Conservation (phyloP, 768 basidiomycete species). For the Phlebiopsis gigantea region DNA sequence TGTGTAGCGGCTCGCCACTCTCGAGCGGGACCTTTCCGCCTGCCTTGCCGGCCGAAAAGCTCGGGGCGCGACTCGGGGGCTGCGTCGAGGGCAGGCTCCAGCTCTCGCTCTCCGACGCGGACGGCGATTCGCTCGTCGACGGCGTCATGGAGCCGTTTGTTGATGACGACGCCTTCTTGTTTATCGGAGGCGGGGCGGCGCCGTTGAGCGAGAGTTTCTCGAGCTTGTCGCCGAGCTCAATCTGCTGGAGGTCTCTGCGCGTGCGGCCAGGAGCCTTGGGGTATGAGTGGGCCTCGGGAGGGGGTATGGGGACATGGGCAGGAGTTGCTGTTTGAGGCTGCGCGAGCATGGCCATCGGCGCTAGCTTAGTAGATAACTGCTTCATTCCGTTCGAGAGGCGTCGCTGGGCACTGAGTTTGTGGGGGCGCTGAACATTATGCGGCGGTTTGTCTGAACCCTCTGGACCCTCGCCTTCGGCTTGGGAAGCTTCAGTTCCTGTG, state of each 20-base stretch:
- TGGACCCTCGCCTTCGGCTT: conserved; percentile 49
- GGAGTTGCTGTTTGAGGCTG: conserved; percentile 17
- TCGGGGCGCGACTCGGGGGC: conserved; percentile 49
- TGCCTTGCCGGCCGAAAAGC: conserved; percentile 33
- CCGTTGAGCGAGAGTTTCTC: conserved; percentile 14
- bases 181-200: conserved; percentile 15
- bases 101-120: conserved; percentile 52
- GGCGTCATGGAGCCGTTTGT: conserved; percentile 37
- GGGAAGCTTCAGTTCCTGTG: conserved; percentile 45
- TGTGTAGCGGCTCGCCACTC: conserved; percentile 9
- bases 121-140: conserved; percentile 40
- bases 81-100: conserved; percentile 59
- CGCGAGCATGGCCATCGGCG: conserved; percentile 10
- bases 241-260: conserved; percentile 37
- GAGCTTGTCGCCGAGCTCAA: conserved; percentile 10
- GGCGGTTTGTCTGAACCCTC: conserved; percentile 61
- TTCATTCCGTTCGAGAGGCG: conserved; percentile 16
- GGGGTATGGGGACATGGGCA: conserved; percentile 42
- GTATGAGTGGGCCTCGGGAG: conserved; percentile 42
- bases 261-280: conserved; percentile 49
- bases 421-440: conserved; percentile 18
- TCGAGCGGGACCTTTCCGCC: conserved; percentile 13
- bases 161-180: conserved; percentile 26
- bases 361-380: conserved; percentile 10
- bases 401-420: neutral